Evolutionary conservation across 371 early-diverging fungal genomes (phyloP).

Genomic region (Parasitella parasitica): DNA sequence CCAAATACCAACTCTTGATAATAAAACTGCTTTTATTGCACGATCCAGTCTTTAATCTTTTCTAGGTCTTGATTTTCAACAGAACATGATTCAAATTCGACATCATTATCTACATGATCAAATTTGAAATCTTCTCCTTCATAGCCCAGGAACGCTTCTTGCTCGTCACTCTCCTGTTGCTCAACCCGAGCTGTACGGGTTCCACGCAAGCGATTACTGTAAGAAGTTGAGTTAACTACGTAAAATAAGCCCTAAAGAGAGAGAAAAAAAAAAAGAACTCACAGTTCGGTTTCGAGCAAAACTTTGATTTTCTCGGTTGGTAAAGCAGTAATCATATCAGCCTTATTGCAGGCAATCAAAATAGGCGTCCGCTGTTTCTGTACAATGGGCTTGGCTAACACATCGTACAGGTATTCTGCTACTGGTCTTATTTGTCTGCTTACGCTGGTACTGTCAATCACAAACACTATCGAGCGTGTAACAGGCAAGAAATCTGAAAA

Average conservation of each 20-base stretch:
- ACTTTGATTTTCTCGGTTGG: constrained; percentile 61
- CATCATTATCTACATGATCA: constrained; percentile 69
- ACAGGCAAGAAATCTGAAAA: constrained; percentile 68
- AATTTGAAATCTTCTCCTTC: constrained; percentile 80
- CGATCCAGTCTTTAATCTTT: constrained; percentile 45
- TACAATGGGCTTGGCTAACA: constrained; percentile 63
- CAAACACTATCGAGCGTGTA: constrained; percentile 74
- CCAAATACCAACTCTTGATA: neutral
- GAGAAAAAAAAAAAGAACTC: constrained; percentile 23
- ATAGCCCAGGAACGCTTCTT: constrained; percentile 71
- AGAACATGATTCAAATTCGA: constrained; percentile 65
- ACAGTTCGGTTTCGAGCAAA: constrained; percentile 79
- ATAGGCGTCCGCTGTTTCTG: constrained; percentile 61
- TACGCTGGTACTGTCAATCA: constrained; percentile 73
- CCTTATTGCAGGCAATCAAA: constrained; percentile 83
- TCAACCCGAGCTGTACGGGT: constrained; percentile 73
- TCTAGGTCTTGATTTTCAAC: constrained; percentile 51
- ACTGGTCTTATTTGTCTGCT: constrained; percentile 50
- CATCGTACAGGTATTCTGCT: constrained; percentile 77
- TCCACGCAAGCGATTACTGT: constrained; percentile 64
- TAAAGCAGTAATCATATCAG: constrained; percentile 72
- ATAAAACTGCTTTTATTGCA: neutral
- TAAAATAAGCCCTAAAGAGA: too few species aligned
- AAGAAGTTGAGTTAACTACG: neutral
- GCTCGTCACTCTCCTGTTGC: constrained; percentile 59